phyloP scores from a whole-genome alignment of 2,329 filamentous ascomycete genomes.

The Zalaria obscura region DNA sequence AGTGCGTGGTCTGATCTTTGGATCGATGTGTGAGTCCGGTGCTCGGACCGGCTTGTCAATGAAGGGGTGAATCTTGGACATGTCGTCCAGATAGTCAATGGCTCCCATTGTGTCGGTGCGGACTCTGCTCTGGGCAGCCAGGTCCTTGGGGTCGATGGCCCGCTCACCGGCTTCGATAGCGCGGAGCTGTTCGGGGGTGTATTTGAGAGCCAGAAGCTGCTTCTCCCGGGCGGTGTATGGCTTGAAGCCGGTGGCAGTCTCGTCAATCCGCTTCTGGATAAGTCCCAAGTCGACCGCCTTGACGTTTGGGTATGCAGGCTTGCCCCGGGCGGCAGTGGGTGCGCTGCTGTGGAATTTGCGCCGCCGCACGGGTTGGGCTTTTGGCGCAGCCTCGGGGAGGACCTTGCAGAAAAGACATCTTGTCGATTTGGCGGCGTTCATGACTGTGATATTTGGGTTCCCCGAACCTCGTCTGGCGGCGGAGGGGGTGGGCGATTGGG shows the following conservation, averaged over 20 bases:
- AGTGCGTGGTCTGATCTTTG: conserved; percentile 45
- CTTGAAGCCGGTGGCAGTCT: conserved; percentile 32
- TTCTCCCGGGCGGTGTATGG: conserved; percentile 56
- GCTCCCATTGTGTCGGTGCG: conserved; percentile 55
- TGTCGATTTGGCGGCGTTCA: conserved; percentile 16
- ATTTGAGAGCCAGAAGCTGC: conserved; percentile 47
- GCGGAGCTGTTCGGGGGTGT: conserved; percentile 67
- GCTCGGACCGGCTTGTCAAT: conserved; percentile 49
- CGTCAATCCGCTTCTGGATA: conserved; percentile 6
- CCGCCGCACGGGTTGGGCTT: conserved; percentile 8
- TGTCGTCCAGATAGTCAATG: conserved; percentile 69
- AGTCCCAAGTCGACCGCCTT: conserved; percentile 24
- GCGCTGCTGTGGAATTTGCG: conserved; percentile 28
- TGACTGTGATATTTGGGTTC: neutral
- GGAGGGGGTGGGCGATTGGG: too few relatives aligned
- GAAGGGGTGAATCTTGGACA: conserved; percentile 60
- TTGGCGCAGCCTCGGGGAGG: conserved; percentile 12
- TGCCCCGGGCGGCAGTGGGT: conserved; percentile 20
- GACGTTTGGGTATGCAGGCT: conserved; percentile 28
- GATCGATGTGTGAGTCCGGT: conserved; percentile 34
- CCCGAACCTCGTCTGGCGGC: too few relatives aligned
- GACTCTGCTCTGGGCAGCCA: conserved; percentile 57
- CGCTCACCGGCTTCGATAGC: conserved; percentile 71
- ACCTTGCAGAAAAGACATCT: conserved; percentile 25
- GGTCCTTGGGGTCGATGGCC: conserved; percentile 58